phyloP scores from a whole-genome alignment of 495 filamentous ascomycete genomes.

The Tricharina praecox region DNA sequence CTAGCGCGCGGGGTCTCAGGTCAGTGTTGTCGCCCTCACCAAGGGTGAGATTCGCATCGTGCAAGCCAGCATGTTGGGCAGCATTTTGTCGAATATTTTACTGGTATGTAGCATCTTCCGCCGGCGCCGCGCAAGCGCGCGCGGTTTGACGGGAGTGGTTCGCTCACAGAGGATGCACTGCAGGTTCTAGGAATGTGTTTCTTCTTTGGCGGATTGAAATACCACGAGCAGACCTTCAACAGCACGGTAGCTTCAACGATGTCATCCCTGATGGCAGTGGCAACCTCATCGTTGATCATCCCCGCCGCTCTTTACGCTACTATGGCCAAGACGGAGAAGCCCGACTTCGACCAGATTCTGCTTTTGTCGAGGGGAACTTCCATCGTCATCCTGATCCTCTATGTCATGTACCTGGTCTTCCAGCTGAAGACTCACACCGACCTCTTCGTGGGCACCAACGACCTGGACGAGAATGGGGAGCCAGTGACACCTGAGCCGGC shows the following conservation, averaged over 20 bases:
- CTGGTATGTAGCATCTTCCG: too few species aligned
- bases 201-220: constrained; percentile 61
- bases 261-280: constrained; percentile 86
- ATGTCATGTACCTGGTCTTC: constrained; percentile 81
- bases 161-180: too few species aligned
- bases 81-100: constrained; percentile 88
- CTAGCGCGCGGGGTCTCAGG: constrained; percentile 33
- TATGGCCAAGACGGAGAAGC: constrained; percentile 26
- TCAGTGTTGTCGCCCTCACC: constrained; percentile 79
- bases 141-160: too few species aligned
- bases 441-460: constrained; percentile 50
- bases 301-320: constrained; percentile 63
- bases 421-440: constrained; percentile 66
- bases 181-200: constrained; percentile 85
- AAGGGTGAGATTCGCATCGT: constrained; percentile 84
- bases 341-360: constrained; percentile 43
- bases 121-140: too few species aligned
- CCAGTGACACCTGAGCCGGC: too few species aligned
- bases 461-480: constrained; percentile 29
- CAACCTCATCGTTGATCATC: constrained; percentile 81
- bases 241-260: constrained; percentile 81
- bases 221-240: constrained; percentile 65
- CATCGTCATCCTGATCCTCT: constrained; percentile 74
- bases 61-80: constrained; percentile 93
- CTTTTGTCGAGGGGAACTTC: constrained; percentile 78